Base-by-base conservation (phyloP, 2,329 filamentous ascomycete species). In the Calonectria naviculata region DNA sequence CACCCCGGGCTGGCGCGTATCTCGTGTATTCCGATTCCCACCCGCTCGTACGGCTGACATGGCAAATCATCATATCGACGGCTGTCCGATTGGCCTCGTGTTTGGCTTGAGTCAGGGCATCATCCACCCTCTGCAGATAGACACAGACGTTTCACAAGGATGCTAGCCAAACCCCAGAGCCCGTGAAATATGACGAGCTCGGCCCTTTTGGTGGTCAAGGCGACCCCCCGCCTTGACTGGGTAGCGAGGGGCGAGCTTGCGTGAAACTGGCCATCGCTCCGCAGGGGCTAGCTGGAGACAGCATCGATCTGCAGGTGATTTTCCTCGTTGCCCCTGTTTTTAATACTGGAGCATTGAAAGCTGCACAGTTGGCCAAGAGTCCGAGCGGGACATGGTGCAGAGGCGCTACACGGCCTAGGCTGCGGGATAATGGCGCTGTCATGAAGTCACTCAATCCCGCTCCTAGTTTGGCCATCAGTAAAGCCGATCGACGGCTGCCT, bases 301-400 rank as follows among this genome's bases (percentile, higher is more conserved):
- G 52, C 52, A 38, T 58, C 52, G 52, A 58, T 58, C 52, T 58
- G 52, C 52, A 19, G 26, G 52, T 38, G 52, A 58, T 58, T 29
- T 58, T 24, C 31, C 15, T 9, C 21, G 3, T 9, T 4, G 12
- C 52, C 31, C 52, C 52, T 58, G 52, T 58, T 58, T 58, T 58
- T 58, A 38, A 58, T 58, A 38, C 38, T 58, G 52, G 52, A 56
- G n/a, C 31, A 15, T 26, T 28, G 52, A 38, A 26, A 17, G 34
- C 52, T 58, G 52, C 52, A 38, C 52, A 34, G 26, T 1, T 19
- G 28, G 17, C 15, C 46, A 19, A 8, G 24, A n/a, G 52, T 36
- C 34, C 21, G 31, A 58, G 52, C 52, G 29, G n/a, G 10, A 21
- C 24, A 21, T 56, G 52, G 52, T 13, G 7, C 21, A 4, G n/a